A percentile compares a stretch with the other conserved stretches of the same genome.
Conservation (phyloP, 208 protist species). For the Eutreptiella sp. region DNA sequence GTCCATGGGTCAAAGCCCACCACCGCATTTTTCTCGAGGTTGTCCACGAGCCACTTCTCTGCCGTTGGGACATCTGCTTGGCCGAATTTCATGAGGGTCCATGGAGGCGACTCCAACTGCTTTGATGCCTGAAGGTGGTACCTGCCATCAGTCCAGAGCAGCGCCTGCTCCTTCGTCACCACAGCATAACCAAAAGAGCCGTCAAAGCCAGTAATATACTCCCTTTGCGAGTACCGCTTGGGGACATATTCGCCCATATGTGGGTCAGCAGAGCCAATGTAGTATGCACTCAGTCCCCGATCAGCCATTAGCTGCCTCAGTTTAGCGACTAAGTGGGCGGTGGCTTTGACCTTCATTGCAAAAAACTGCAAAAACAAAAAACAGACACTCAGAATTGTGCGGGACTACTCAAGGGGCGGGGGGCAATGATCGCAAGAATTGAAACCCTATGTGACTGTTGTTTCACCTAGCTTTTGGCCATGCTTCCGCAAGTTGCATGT, state of each 20-base stretch:
- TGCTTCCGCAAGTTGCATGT: no score
- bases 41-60: conserved; percentile 54
- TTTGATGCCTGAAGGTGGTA: conserved; percentile 87
- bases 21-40: no score
- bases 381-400: no score
- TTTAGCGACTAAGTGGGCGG: not conserved
- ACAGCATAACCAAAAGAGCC: no score
- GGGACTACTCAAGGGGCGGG: no score
- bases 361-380: no score
- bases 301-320: conserved; percentile 53
- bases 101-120: conserved; percentile 61
- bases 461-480: no score
- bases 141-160: conserved; percentile 94
- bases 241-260: not conserved
- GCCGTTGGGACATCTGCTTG: conserved; percentile 49
- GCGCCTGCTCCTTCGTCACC: conserved; percentile 49
- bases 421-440: no score
- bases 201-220: conserved; percentile 1
- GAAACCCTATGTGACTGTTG: no score
- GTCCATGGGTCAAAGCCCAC: no score
- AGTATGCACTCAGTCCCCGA: conserved; percentile 76
- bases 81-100: conserved; percentile 66
- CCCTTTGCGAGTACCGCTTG: not conserved
- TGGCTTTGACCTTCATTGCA: not conserved
- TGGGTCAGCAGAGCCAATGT: conserved; percentile 2